Evolutionary conservation across 2,329 filamentous ascomycete genomes (phyloP), one percentile per base, ranked within the genome.

Genomic region (Metarhizium rileyi): DNA sequence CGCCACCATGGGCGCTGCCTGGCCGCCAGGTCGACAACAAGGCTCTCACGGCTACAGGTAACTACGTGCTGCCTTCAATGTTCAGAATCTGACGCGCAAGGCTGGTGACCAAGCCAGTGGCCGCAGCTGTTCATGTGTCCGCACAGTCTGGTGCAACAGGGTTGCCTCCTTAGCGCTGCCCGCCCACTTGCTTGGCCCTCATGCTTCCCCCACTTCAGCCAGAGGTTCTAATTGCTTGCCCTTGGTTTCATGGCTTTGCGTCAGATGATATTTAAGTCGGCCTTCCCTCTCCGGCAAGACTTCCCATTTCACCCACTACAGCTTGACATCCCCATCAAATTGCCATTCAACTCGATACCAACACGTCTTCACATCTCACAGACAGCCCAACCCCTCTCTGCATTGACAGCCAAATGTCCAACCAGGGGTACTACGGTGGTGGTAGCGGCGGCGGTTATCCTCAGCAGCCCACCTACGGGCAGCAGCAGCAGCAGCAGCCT

Each of bases 391-490:
- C 9, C 35, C 16, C 16, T 8, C 5, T 2, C 38, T 7, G 25
- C 38, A n/a, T 12, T 22, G 6, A 40, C n/a, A 40, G n/a, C n/a
- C 36, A 40, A 40, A 70, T 70, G 68, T 69, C 68, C 42, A 59
- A 66, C 49, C 66, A 69, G 40, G 69, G 68, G 54, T 70, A 69
- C 61, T 63, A 64, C 53, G 58, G 56, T 48, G 58, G 59, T 40
- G 57, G 57, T 50, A 47, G 57, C 51, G 46, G 50, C 44, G 47
- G 53, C 46, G 50, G 53, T 20, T 56, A 59, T 42, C 52, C 55
- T 25, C 59, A 59, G 46, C 59, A 61, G 49, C 58, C 45, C 44
- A 50, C 46, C 44, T 57, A 56, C 48, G 51, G 41, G 36, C 49
- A 49, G 9, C 52, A 44, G 9, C 50, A 56, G 9, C 49, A 53